Conservation (phyloP, 2,329 filamentous ascomycete species). For the Trichophaea hybrida region DNA sequence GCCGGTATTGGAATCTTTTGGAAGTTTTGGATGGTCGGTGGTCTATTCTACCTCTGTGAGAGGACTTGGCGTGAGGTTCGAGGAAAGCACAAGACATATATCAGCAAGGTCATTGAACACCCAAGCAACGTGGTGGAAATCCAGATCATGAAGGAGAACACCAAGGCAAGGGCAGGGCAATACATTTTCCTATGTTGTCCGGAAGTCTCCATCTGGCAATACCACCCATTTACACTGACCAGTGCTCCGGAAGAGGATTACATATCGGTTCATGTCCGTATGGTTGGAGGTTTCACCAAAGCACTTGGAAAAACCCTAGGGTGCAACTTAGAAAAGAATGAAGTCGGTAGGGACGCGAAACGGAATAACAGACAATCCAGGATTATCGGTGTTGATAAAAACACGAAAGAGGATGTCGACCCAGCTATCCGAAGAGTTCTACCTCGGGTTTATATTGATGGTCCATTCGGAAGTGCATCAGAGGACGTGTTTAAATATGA, state of each 20-base stretch:
- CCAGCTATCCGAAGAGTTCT: constrained; percentile 58
- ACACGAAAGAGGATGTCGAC: constrained; percentile 42
- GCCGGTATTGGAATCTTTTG: constrained; percentile 66
- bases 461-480: constrained; percentile 71
- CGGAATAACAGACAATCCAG: constrained; percentile 37
- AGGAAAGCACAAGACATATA: constrained; percentile 68
- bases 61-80: constrained; percentile 63
- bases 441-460: constrained; percentile 68
- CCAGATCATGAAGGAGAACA: constrained; percentile 81
- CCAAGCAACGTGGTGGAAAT: constrained; percentile 81
- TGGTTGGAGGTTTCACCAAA: constrained; percentile 69
- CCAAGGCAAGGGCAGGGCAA: constrained; percentile 65
- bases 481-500: constrained; percentile 87
- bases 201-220: constrained; percentile 74
- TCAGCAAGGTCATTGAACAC: constrained; percentile 80
- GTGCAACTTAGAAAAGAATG: constrained; percentile 54
- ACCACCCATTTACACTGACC: constrained; percentile 75
- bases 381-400: constrained; percentile 53
- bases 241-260: constrained; percentile 82
- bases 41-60: constrained; percentile 67
- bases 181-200: constrained; percentile 85
- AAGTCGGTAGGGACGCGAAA: constrained; percentile 34
- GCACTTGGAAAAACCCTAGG: constrained; percentile 55
- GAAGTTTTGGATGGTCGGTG: constrained; percentile 81
- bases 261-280: constrained; percentile 72